A percentile compares a stretch with the other conserved stretches of the same genome.
Conservation (phyloP, 768 basidiomycete species). For the Leucocoprinus birnbaumii region DNA sequence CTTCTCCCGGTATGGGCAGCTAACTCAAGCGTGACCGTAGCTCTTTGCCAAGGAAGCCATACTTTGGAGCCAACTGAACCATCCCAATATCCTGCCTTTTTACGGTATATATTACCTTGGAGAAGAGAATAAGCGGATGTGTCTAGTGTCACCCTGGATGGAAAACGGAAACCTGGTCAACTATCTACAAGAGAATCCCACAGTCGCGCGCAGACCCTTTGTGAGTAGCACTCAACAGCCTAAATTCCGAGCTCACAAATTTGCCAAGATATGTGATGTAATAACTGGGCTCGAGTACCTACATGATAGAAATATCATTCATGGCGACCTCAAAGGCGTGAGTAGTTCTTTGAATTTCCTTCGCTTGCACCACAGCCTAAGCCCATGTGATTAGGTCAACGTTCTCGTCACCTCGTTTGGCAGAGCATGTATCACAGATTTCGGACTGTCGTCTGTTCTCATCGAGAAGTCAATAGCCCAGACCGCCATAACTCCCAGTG, state of each 20-base stretch:
- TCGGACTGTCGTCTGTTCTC: constrained; percentile 19
- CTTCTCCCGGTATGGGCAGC: neutral
- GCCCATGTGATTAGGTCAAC: constrained; percentile 19
- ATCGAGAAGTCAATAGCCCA: constrained; percentile 12
- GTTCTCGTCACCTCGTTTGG: constrained; percentile 18
- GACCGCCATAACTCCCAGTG: constrained; percentile 12
- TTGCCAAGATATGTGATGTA: constrained; percentile 11
- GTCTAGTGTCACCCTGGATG: constrained; percentile 13
- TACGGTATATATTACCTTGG: constrained; percentile 9
- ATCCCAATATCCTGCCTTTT: constrained; percentile 10
- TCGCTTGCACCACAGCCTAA: too few species aligned
- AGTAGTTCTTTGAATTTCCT: neutral
- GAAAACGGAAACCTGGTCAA: constrained; percentile 6
- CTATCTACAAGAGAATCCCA: constrained; percentile 5
- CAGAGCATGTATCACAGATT: constrained; percentile 22
- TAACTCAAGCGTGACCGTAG: neutral
- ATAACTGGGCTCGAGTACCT: constrained; percentile 14
- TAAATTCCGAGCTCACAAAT: neutral
- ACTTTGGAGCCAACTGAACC: constrained; percentile 6
- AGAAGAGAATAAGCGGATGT: neutral
- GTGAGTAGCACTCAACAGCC: neutral
- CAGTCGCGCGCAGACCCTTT: neutral
- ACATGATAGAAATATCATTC: constrained; percentile 13
- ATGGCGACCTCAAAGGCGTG: constrained; percentile 22
- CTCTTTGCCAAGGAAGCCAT: constrained; percentile 5